Evolutionary conservation across 345 rosid species (phyloP).

Genomic region (Punica granatum): DNA sequence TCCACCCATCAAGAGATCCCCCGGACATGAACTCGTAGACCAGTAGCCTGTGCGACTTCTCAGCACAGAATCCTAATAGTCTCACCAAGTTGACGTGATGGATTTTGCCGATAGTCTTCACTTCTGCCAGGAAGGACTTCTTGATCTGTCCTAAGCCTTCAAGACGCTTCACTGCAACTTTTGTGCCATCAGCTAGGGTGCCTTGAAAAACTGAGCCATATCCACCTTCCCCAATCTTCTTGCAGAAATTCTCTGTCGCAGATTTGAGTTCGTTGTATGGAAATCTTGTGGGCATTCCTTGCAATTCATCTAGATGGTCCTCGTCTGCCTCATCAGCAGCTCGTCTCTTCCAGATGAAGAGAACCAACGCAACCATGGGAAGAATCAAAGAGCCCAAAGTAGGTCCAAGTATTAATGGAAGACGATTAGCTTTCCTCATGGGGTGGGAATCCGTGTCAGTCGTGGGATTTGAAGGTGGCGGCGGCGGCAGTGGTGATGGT

Average conservation of each 20-base stretch:
- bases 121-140: conserved; percentile 1
- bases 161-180: conserved; percentile 6
- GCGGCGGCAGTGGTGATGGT: too few species aligned
- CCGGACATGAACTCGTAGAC: too few species aligned
- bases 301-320: neutral
- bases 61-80: neutral
- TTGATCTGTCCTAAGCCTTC: conserved; percentile 1
- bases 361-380: too few species aligned
- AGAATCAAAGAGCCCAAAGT: too few species aligned
- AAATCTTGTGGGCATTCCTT: neutral
- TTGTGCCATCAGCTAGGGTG: neutral
- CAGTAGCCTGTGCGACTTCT: too few species aligned
- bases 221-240: conserved; percentile 7
- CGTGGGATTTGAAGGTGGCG: too few species aligned
- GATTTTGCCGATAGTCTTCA: too few species aligned
- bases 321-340: neutral
- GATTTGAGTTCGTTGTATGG: neutral
- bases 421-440: too few species aligned
- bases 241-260: neutral
- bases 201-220: conserved; percentile 11
- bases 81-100: conserved; percentile 6
- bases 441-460: too few species aligned
- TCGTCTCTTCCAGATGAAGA: neutral
- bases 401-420: too few species aligned
- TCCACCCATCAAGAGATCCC: conserved; percentile 6